Evolutionary conservation across 2,329 filamentous ascomycete species (phyloP).

Genomic region (Aureobasidium sp.): DNA sequence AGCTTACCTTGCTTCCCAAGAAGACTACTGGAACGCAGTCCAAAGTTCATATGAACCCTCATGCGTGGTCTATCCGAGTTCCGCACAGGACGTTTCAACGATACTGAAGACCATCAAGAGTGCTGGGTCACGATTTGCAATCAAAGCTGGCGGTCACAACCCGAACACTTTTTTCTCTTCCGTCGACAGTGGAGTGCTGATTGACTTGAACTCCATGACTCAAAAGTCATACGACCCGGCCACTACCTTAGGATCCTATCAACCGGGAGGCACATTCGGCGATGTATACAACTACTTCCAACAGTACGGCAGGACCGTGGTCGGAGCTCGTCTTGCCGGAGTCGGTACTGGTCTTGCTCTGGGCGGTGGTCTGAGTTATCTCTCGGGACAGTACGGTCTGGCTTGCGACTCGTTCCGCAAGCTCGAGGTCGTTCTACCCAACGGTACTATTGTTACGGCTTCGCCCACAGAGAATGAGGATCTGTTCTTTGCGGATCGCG

Average conservation of each 20-base stretch:
- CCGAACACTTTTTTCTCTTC: constrained; percentile 10
- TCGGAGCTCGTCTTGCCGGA: not conserved
- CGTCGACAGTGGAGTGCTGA: not conserved
- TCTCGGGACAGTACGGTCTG: constrained; percentile 10
- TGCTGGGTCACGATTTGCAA: constrained; percentile 2
- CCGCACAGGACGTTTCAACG: constrained; percentile 5
- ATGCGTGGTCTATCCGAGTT: constrained; percentile 2
- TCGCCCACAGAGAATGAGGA: constrained; percentile 39
- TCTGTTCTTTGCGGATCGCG: constrained; percentile 48
- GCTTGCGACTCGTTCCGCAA: constrained; percentile 10
- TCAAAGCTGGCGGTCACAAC: constrained; percentile 6
- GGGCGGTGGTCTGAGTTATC: constrained; percentile 16
- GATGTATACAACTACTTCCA: constrained; percentile 3
- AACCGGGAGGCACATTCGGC: constrained; percentile 6
- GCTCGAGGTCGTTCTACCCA: constrained; percentile 45
- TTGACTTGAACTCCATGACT: constrained; percentile 12
- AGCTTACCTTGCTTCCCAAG: not conserved
- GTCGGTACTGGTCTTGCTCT: constrained; percentile 14
- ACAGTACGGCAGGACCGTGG: not conserved
- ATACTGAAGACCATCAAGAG: not conserved
- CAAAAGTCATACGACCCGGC: not conserved
- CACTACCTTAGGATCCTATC: not conserved
- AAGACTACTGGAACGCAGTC: not conserved
- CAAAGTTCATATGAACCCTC: not conserved
- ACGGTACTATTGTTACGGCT: constrained; percentile 43